Conservation (phyloP, 768 basidiomycete genomes). For the Termitomyces sp. region DNA sequence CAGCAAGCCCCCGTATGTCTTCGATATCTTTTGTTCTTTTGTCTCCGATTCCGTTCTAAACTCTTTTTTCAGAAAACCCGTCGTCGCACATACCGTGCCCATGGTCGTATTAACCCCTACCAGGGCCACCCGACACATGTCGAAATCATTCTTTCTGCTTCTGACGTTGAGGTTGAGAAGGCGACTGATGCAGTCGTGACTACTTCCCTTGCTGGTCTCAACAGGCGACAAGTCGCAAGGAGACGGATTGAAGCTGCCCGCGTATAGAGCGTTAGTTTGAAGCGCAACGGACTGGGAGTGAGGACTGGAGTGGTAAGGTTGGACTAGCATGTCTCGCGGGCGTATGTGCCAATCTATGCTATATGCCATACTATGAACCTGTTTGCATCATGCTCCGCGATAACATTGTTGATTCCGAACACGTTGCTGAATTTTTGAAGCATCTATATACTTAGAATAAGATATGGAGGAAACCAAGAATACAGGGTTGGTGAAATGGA, state of each 20-base stretch:
- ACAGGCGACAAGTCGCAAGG: constrained; percentile 84
- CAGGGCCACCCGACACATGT: constrained; percentile 97
- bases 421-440: neutral
- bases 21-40: neutral
- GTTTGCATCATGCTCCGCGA: constrained; percentile 9
- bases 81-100: constrained; percentile 98
- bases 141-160: constrained; percentile 85
- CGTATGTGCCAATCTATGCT: constrained; percentile 22
- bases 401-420: neutral
- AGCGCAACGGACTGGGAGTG: constrained; percentile 1
- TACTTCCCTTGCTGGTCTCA: constrained; percentile 59
- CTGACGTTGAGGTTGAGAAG: constrained; percentile 85
- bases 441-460: neutral
- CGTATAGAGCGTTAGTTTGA: constrained; percentile 23
- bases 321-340: constrained; percentile 14
- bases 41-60: constrained; percentile 3
- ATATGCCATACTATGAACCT: constrained; percentile 16
- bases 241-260: constrained; percentile 85
- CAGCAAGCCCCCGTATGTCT: constrained; percentile 93
- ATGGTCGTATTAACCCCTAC: constrained; percentile 98
- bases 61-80: constrained; percentile 78
- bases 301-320: constrained; percentile 5
- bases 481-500: neutral
- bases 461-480: neutral
- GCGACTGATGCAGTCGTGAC: constrained; percentile 74